Evolutionary conservation across 345 rosid genomes (phyloP).

Genomic region (Balakata baccata): DNA sequence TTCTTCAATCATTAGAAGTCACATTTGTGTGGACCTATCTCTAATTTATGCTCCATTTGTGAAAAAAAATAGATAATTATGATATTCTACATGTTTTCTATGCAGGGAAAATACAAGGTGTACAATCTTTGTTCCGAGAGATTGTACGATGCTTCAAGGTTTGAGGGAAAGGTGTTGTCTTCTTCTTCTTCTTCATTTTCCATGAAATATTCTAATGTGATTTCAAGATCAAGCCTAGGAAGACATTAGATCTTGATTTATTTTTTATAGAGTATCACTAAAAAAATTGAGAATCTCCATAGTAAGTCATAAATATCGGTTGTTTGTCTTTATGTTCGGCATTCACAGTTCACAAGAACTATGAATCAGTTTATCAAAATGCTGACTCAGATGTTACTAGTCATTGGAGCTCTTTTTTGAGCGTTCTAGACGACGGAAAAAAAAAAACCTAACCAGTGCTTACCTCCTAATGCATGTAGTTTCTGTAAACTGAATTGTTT

Average conservation of each 20-base stretch:
- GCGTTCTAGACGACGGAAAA: neutral
- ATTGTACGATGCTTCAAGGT: conserved; percentile 29
- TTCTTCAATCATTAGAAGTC: neutral
- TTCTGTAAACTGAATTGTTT: neutral
- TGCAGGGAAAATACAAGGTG: conserved; percentile 36
- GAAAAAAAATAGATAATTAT: conserved; percentile 6
- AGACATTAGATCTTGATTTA: neutral
- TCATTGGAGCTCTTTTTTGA: neutral
- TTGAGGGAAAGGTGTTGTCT: conserved; percentile 31
- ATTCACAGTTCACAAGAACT: neutral
- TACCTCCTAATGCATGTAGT: neutral
- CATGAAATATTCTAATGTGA: conserved; percentile 1
- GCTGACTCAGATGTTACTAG: neutral
- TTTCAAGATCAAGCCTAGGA: neutral
- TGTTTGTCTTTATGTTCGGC: neutral
- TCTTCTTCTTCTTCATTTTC: conserved; percentile 10
- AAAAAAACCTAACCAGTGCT: neutral
- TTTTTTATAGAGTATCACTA: neutral
- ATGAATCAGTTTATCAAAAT: neutral
- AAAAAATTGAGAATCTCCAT: neutral
- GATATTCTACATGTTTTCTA: conserved; percentile 16
- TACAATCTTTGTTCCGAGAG: conserved; percentile 36
- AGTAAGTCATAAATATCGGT: neutral
- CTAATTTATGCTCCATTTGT: neutral
- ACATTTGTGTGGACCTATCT: neutral